Evolutionary conservation across 23 red algal genomes (phyloP).

Genomic region (Pyropia haitanensis): DNA sequence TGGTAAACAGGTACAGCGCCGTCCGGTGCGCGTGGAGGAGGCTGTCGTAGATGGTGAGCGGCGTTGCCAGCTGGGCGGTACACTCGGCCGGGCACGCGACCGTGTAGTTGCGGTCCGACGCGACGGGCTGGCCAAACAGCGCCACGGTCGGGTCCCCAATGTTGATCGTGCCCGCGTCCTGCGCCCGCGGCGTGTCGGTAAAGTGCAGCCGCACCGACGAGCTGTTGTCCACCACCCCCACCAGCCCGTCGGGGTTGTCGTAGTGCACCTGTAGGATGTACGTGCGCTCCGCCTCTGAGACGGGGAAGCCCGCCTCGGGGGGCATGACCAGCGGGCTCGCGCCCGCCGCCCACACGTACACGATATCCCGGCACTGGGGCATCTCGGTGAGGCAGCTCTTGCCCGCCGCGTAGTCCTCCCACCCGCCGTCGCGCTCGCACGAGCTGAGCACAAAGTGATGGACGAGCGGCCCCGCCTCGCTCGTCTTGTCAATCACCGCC

Average conservation of each 20-base stretch:
- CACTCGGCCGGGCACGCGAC: conserved; percentile 36
- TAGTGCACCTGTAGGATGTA: conserved; percentile 38
- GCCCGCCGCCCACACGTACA: conserved; percentile 19
- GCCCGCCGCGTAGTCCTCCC: background rate
- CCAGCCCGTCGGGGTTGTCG: conserved; percentile 13
- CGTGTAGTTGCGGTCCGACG: conserved; percentile 21
- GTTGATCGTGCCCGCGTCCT: conserved; percentile 26
- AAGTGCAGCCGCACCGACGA: conserved; percentile 26
- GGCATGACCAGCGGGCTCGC: conserved; percentile 9
- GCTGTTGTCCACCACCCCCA: conserved; percentile 3
- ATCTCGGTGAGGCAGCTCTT: background rate
- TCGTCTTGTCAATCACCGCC: conserved; percentile 21
- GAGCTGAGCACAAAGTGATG: conserved; percentile 39
- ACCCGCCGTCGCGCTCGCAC: conserved; percentile 12
- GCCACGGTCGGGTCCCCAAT: conserved; percentile 20
- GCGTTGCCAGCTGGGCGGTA: conserved; percentile 8
- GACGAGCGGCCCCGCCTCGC: conserved; percentile 9
- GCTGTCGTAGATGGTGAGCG: conserved; percentile 20
- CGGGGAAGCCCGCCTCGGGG: conserved; percentile 30
- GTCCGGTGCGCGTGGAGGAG: conserved; percentile 49
- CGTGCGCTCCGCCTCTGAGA: conserved; percentile 1
- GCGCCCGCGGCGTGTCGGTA: conserved; percentile 24
- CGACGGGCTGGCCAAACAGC: conserved; percentile 8
- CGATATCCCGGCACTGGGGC: conserved; percentile 24
- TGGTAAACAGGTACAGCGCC: conserved; percentile 34